Conservation (phyloP, 768 basidiomycete genomes). For the Tricholoma terreum region DNA sequence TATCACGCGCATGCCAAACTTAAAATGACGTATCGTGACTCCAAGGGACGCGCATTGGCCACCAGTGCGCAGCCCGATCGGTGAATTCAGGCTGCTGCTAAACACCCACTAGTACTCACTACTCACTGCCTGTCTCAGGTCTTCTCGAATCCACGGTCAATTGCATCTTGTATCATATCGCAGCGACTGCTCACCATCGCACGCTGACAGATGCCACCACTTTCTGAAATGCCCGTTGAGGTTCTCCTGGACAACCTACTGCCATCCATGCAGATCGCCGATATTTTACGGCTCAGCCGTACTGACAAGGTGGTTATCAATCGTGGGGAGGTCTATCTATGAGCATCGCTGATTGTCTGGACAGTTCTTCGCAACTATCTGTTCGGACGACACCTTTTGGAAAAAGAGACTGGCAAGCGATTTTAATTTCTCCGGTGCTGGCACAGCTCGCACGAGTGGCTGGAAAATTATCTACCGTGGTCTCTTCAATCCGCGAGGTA, state of each 20-base stretch:
- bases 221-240: conserved; percentile 67
- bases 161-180: not conserved
- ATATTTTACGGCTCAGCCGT: conserved; percentile 56
- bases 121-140: not conserved
- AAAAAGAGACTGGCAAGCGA: conserved; percentile 62
- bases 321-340: not conserved
- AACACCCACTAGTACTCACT: too few species aligned
- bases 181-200: not conserved
- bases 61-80: too few species aligned
- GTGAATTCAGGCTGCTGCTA: too few species aligned
- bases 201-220: conserved; percentile 25
- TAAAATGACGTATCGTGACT: too few species aligned
- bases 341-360: not conserved
- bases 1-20: too few species aligned
- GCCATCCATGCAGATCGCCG: conserved; percentile 48
- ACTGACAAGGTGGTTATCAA: conserved; percentile 52
- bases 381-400: conserved; percentile 79
- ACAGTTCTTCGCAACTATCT: conserved; percentile 55
- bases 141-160: not conserved
- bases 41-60: too few species aligned
- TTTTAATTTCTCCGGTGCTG: conserved; percentile 73
- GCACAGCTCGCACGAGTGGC: conserved; percentile 71
- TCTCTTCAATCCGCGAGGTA: conserved; percentile 68
- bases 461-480: conserved; percentile 81
- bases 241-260: conserved; percentile 74